phyloP scores from a whole-genome alignment of 352 stramenopile species.

The Phytophthora citricola region DNA sequence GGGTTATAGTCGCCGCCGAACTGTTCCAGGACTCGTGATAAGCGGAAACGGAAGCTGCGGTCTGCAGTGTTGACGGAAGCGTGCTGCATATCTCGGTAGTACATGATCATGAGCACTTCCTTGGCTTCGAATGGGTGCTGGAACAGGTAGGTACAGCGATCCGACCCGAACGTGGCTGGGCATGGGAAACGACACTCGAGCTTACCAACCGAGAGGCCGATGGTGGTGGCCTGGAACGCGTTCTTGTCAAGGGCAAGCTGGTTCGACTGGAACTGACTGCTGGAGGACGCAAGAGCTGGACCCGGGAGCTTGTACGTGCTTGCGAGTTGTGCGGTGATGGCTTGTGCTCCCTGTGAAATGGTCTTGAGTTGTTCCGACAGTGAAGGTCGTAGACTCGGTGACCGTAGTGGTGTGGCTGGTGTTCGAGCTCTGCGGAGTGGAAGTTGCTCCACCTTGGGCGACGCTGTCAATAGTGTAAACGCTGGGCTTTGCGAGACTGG shows the following conservation, averaged over 20 bases:
- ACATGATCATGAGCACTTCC: constrained; percentile 80
- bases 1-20: constrained; percentile 73
- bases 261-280: not conserved
- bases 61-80: constrained; percentile 47
- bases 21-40: constrained; percentile 52
- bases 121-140: constrained; percentile 75
- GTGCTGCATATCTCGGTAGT: constrained; percentile 73
- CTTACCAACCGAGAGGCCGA: constrained; percentile 54
- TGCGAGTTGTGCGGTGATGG: constrained; percentile 59
- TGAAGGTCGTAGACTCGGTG: constrained; percentile 42
- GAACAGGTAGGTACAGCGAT: constrained; percentile 73
- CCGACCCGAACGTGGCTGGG: constrained; percentile 51
- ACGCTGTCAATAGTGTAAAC: constrained; percentile 14
- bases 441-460: constrained; percentile 9
- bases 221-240: constrained; percentile 57
- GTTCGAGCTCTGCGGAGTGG: constrained; percentile 11
- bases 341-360: constrained; percentile 58
- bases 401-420: constrained; percentile 12
- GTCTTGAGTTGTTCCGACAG: constrained; percentile 69
- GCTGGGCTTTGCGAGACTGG: not conserved
- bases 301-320: constrained; percentile 47
- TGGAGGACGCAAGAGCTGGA: constrained; percentile 3
- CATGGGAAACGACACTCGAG: constrained; percentile 74
- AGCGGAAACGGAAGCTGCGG: constrained; percentile 55
- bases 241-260: constrained; percentile 5